A percentile compares a stretch with the other conserved stretches of the same genome.
These are phyloP conservation scores for Keqinozyma sinolaborantium DNA, from an alignment of 1,139 yeast genomes.

Conservation along the genomic window DNA sequence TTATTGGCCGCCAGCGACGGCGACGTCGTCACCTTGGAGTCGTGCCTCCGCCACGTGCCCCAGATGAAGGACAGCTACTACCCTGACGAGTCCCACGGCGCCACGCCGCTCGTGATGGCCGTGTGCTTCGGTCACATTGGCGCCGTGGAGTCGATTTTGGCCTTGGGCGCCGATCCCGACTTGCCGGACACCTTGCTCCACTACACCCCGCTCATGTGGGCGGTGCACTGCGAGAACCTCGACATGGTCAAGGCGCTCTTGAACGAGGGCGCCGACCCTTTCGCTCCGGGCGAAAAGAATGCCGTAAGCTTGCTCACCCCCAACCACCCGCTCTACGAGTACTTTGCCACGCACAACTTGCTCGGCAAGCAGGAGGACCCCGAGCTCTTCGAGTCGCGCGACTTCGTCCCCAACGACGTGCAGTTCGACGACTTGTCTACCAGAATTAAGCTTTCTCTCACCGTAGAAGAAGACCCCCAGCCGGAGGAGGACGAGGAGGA, in stretches of 20 bases:
- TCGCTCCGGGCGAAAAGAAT: conserved; percentile 29
- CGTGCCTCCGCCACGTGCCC: conserved; percentile 26
- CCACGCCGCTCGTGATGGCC: conserved; percentile 50
- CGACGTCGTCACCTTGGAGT: conserved; percentile 42
- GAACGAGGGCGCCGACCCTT: conserved; percentile 42
- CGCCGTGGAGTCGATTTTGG: conserved; percentile 41
- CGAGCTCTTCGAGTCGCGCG: conserved; percentile 13
- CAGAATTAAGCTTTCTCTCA: conserved; percentile 47
- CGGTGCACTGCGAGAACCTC: conserved; percentile 36
- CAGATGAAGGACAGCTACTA: conserved; percentile 21
- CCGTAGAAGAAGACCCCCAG: conserved; percentile 16
- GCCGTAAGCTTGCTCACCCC: conserved; percentile 33
- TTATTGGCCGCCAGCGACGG: conserved; percentile 52
- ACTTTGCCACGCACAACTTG: conserved; percentile 36
- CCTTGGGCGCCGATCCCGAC: conserved; percentile 38
- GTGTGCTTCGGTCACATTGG: conserved; percentile 45
- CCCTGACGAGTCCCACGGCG: conserved; percentile 40
- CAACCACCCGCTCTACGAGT: conserved; percentile 29
- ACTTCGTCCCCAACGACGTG: conserved; percentile 24
- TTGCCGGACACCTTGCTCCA: conserved; percentile 28
- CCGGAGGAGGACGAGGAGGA: conserved; percentile 26
- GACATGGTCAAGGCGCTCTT: conserved; percentile 32
- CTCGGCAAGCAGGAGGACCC: conserved; percentile 24
- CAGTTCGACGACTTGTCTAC: conserved; percentile 37
- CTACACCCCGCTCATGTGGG: conserved; percentile 49